A percentile compares a stretch with the other conserved stretches of the same genome.
Evolutionary conservation across 73 alveolate species (phyloP).

Genomic region (Uronychia setigera): DNA sequence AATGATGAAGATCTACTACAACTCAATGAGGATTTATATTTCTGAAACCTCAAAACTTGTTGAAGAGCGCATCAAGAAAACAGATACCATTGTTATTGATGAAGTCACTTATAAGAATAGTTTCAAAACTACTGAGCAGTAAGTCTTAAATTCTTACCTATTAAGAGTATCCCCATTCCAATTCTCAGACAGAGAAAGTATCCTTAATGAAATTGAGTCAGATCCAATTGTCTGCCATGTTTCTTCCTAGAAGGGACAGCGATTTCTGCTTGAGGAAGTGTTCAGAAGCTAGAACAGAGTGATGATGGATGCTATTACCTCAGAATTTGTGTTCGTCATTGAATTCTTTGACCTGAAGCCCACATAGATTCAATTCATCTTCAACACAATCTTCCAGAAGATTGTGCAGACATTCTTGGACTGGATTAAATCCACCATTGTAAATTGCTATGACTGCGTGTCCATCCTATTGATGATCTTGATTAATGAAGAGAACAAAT

Average conservation of each 20-base stretch:
- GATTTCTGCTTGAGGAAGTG: slow-evolving; percentile 48
- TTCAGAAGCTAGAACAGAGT: slow-evolving; percentile 51
- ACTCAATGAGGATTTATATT: slow-evolving; percentile 41
- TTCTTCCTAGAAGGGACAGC: neutral
- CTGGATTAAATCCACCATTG: slow-evolving; percentile 6
- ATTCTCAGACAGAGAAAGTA: slow-evolving; percentile 49
- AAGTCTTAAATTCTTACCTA: neutral
- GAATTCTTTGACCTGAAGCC: slow-evolving; percentile 62
- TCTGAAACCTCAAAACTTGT: slow-evolving; percentile 55
- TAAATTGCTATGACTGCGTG: slow-evolving; percentile 23
- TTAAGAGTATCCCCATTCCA: slow-evolving; percentile 43
- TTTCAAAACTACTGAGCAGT: slow-evolving; percentile 1
- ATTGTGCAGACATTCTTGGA: slow-evolving; percentile 36
- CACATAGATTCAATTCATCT: slow-evolving; percentile 48
- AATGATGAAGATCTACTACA: slow-evolving; percentile 54
- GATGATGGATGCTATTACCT: slow-evolving; percentile 37
- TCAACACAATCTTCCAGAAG: slow-evolving; percentile 51
- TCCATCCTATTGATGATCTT: slow-evolving; percentile 47
- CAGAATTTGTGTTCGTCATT: slow-evolving; percentile 55
- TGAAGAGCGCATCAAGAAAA: slow-evolving; percentile 54
- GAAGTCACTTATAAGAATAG: slow-evolving; percentile 18
- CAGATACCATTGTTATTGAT: slow-evolving; percentile 55
- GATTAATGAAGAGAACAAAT: slow-evolving; percentile 56
- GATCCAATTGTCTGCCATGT: slow-evolving; percentile 51
- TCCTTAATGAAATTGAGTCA: slow-evolving; percentile 36